Conservation (phyloP, 1,284 basidiomycete genomes). For the Trametes polyzona region DNA sequence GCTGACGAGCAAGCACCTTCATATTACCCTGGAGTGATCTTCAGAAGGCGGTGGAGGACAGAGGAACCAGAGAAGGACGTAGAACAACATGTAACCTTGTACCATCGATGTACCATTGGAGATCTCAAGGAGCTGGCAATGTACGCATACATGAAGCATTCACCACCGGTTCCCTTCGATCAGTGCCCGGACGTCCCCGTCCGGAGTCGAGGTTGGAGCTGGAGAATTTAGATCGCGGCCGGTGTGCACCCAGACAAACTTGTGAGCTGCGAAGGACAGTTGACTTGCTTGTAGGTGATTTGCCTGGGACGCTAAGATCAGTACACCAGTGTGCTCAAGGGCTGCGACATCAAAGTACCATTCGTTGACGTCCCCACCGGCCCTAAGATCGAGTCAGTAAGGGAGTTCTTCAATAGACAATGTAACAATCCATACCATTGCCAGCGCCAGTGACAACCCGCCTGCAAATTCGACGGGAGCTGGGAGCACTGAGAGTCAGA, state of each 20-base stretch:
- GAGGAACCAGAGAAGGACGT: no score
- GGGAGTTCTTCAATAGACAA: not conserved
- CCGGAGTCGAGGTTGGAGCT: no score
- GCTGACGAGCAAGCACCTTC: no score
- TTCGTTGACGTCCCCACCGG: slow-evolving; percentile 27
- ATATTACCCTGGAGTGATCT: no score
- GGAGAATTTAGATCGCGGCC: slow-evolving; percentile 4
- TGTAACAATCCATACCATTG: slow-evolving; percentile 22
- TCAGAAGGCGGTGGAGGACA: no score
- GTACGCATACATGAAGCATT: no score
- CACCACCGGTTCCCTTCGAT: no score
- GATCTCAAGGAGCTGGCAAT: no score
- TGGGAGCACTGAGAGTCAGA: slow-evolving; percentile 26
- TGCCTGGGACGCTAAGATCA: slow-evolving; percentile 6
- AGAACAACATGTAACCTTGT: no score
- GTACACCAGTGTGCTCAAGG: not conserved
- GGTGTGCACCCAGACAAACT: slow-evolving; percentile 28
- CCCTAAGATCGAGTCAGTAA: slow-evolving; percentile 11
- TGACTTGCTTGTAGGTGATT: slow-evolving; percentile 26
- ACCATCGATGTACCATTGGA: no score
- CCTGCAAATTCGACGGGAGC: slow-evolving; percentile 29
- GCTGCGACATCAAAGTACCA: slow-evolving; percentile 15
- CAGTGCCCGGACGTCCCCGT: not conserved
- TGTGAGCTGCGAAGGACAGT: slow-evolving; percentile 28
- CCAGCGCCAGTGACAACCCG: slow-evolving; percentile 31